Conservation (phyloP, 2,329 filamentous ascomycete genomes). For the Trichoderma sp. region DNA sequence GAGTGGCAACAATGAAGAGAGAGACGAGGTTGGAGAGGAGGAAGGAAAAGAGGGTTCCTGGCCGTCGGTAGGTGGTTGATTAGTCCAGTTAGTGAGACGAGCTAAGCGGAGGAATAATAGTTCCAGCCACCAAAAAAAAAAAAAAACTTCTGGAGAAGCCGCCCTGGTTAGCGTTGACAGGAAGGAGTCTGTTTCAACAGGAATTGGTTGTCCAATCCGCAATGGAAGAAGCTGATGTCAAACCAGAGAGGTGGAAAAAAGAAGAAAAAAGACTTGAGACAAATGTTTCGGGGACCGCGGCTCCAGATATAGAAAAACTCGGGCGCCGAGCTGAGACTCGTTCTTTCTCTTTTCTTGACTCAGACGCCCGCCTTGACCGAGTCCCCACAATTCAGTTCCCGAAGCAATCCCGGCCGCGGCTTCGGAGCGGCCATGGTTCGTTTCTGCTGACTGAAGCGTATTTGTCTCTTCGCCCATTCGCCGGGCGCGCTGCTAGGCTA, state of each 20-base stretch:
- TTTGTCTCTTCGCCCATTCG: neutral
- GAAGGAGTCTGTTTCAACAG: neutral
- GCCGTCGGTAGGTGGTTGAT: neutral
- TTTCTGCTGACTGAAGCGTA: neutral
- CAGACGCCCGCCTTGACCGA: neutral
- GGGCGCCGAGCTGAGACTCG: neutral
- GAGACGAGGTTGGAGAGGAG: neutral
- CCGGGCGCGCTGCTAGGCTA: neutral
- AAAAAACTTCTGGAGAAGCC: neutral
- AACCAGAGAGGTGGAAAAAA: neutral
- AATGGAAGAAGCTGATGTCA: neutral
- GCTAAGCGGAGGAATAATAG: neutral
- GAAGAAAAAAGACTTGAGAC: conserved; percentile 9
- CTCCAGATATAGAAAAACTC: neutral
- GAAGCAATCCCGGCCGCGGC: neutral
- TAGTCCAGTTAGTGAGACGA: conserved; percentile 10
- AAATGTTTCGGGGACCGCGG: neutral
- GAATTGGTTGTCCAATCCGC: neutral
- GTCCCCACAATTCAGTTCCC: neutral
- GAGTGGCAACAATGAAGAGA: conserved; percentile 3
- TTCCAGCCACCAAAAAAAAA: conserved; percentile 7
- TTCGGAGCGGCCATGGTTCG: neutral
- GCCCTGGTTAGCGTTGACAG: neutral
- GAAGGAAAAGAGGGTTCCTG: neutral
- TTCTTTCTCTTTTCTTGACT: neutral